Evolutionary conservation across 2,329 filamentous ascomycete genomes (phyloP), one percentile per base, ranked within the genome.

Genomic region (Monosporascus sp.): DNA sequence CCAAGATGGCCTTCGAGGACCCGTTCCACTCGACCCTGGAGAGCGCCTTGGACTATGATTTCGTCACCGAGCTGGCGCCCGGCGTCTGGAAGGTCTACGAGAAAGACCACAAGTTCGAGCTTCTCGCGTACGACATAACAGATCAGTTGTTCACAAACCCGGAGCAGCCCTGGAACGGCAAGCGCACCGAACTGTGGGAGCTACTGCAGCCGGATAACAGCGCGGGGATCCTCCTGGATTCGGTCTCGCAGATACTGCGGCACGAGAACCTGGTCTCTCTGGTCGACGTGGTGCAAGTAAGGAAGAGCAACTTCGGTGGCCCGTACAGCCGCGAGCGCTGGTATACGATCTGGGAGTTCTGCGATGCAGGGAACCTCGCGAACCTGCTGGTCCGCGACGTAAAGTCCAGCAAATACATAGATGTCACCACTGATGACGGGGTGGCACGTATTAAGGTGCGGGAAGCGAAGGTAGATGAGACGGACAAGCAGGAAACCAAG

Each of bases 261-360:
- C 78, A 80, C 57, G 73, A 77, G 55, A 79, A 80, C 59, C 62
- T 81, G 20, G 63, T 81, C 53, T 76, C 70, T 3, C 57, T 78
- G 41, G 65, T 69, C 31, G 73, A 74, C 47, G 65, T 65, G n/a
- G 65, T 75, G 48, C 56, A 56, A 8, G 38, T 63, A 11, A 60
- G 60, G 48, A 57, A 55, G 31, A 57, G 57, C 48, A 52, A 52
- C 27, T 60, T 59, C 31, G 58, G 55, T 16, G 57, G 53, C 22
- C 22, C 24, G 8, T 44, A 52, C 7, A 43, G 53, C 35, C 17
- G 50, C 53, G 47, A 58, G 47, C 27, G 47, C 22, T 54, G 31
- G 8, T 64, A 55, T 51, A 67, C 47, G 17, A 65, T 82, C 22
- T 81, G 74, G 73, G 79, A 83, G 63, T 76, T 72, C 52, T 80